phyloP scores from a whole-genome alignment of 2,329 filamentous ascomycete species.

The Exophiala aquamarina region DNA sequence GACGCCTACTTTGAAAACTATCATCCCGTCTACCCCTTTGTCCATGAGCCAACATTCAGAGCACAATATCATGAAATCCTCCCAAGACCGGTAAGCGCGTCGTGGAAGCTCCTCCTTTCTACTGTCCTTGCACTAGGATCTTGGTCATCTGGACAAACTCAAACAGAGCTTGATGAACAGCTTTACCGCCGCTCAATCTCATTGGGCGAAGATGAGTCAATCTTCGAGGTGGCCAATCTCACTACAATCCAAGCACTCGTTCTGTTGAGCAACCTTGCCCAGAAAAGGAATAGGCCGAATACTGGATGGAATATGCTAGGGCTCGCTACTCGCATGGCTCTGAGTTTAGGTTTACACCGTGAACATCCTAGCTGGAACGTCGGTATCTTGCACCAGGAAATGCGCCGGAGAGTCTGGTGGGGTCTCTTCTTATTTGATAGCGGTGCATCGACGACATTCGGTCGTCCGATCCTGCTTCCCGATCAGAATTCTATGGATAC shows the following conservation, averaged over 20 bases:
- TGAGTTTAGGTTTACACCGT: constrained; percentile 52
- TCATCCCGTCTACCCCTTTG: constrained; percentile 48
- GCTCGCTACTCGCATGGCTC: constrained; percentile 50
- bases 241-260: constrained; percentile 48
- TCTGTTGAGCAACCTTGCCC: constrained; percentile 49
- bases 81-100: constrained; percentile 40
- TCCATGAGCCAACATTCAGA: constrained; percentile 49
- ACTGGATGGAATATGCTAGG: constrained; percentile 52
- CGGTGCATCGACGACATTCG: constrained; percentile 50
- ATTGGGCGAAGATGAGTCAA: constrained; percentile 44
- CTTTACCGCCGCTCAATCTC: constrained; percentile 44
- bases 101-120: constrained; percentile 48
- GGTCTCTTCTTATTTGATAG: constrained; percentile 48
- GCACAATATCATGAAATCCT: constrained; percentile 47
- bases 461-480: constrained; percentile 42
- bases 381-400: constrained; percentile 40
- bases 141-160: constrained; percentile 38
- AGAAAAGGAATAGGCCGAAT: constrained; percentile 53
- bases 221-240: constrained; percentile 50
- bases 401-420: constrained; percentile 43
- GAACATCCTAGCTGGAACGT: constrained; percentile 50
- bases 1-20: constrained; percentile 45
- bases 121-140: constrained; percentile 47
- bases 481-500: constrained; percentile 15
- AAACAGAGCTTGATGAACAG: constrained; percentile 44